These are phyloP conservation scores for Narthecium ossifragum DNA, from an alignment of 106 monocot species.

Conservation along the genomic window DNA sequence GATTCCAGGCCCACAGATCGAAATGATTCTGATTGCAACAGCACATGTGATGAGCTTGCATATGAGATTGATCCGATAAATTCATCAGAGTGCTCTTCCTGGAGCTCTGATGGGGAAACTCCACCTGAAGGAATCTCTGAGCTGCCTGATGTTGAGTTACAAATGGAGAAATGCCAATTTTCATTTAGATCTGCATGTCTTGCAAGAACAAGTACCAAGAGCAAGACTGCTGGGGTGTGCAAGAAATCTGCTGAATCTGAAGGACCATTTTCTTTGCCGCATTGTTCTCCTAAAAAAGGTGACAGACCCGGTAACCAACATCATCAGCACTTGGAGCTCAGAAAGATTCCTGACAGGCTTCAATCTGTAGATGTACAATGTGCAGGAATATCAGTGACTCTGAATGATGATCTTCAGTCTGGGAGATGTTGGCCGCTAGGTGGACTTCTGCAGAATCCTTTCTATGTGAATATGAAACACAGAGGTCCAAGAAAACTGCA, in stretches of 20 bases:
- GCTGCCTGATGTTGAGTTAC: constrained; percentile 9
- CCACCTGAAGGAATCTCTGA: constrained; percentile 11
- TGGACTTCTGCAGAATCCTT: constrained; percentile 45
- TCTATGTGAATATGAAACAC: constrained; percentile 18
- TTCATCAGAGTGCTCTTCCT: constrained; percentile 46
- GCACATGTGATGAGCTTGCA: constrained; percentile 36
- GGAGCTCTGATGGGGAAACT: constrained; percentile 41
- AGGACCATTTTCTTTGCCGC: constrained; percentile 9
- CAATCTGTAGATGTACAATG: constrained; percentile 1
- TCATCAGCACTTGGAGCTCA: constrained; percentile 11
- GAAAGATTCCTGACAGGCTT: constrained; percentile 6
- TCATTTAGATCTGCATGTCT: constrained; percentile 23
- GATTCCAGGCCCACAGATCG: constrained; percentile 31
- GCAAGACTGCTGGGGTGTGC: too few species aligned
- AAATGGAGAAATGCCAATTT: constrained; percentile 10
- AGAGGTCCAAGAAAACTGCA: constrained; percentile 8
- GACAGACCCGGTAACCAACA: constrained; percentile 4
- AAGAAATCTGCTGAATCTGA: constrained; percentile 13
- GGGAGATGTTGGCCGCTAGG: constrained; percentile 52
- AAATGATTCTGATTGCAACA: constrained; percentile 39
- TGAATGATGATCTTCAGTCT: constrained; percentile 26
- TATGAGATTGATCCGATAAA: constrained; percentile 22
- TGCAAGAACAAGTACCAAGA: constrained; percentile 16
- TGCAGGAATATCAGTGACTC: not conserved
- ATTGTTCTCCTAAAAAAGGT: not conserved